Conservation (phyloP, 805 yeast genomes). For the Candida broadrunensis region DNA sequence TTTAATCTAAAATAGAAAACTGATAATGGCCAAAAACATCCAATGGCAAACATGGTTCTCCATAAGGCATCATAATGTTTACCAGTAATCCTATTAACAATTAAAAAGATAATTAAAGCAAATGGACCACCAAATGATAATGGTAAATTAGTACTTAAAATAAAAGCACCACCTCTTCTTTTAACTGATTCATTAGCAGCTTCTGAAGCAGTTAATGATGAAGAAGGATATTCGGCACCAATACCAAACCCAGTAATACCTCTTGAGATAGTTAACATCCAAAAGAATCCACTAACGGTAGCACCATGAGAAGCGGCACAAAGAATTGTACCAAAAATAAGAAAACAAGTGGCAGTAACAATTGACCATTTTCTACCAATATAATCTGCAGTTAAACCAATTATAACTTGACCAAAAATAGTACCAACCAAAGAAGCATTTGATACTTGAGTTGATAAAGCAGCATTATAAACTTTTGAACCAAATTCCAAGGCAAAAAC, state of each 20-base stretch:
- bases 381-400: conserved; percentile 65
- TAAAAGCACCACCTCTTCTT: conserved; percentile 64
- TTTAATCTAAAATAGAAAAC: conserved; percentile 70
- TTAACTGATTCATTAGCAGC: conserved; percentile 67
- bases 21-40: conserved; percentile 65
- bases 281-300: conserved; percentile 60
- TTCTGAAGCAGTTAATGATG: conserved; percentile 66
- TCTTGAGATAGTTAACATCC: conserved; percentile 73
- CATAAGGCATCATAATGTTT: conserved; percentile 51
- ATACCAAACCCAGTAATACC: conserved; percentile 78
- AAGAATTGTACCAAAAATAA: conserved; percentile 61
- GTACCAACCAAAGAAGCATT: conserved; percentile 69
- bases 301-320: conserved; percentile 72
- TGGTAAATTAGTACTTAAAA: conserved; percentile 70
- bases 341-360: conserved; percentile 56
- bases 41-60: conserved; percentile 65
- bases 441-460: conserved; percentile 62
- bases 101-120: conserved; percentile 62
- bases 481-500: conserved; percentile 46
- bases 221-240: conserved; percentile 75
- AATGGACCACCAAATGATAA: conserved; percentile 78
- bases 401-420: conserved; percentile 63
- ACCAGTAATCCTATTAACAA: conserved; percentile 59
- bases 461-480: conserved; percentile 41
- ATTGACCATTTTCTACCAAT: conserved; percentile 73